Evolutionary conservation across 2,329 filamentous ascomycete species (phyloP).

Genomic region (Epichloe scottii): DNA sequence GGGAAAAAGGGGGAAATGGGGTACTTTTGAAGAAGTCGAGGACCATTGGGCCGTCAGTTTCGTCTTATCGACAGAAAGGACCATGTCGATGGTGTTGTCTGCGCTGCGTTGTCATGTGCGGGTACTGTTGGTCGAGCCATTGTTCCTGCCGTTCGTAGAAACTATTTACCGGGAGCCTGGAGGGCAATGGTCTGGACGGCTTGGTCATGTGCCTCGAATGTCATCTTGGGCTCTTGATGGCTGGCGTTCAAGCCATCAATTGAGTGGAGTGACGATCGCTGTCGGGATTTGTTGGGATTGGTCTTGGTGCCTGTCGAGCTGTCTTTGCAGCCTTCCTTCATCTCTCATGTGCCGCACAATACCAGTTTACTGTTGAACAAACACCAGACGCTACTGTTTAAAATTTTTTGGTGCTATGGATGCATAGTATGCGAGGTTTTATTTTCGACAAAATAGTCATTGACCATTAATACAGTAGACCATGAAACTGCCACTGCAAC

Average conservation of each 20-base stretch:
- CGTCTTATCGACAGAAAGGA: too few relatives aligned
- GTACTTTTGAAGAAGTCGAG: neutral
- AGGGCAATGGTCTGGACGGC: constrained; percentile 31
- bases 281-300: neutral
- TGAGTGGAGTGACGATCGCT: neutral
- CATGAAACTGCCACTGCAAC: neutral
- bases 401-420: neutral
- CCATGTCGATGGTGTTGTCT: too few relatives aligned
- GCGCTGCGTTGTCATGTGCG: constrained; percentile 24
- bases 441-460: neutral
- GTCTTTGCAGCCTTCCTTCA: too few relatives aligned
- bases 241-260: neutral
- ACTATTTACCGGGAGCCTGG: constrained; percentile 26
- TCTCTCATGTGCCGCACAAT: too few relatives aligned
- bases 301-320: too few relatives aligned
- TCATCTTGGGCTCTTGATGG: neutral
- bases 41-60: neutral
- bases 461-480: neutral
- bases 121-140: constrained; percentile 68
- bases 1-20: too few relatives aligned
- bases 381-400: too few relatives aligned
- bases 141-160: constrained; percentile 35
- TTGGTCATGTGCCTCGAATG: constrained; percentile 28
- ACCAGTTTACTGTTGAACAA: too few relatives aligned
- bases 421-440: neutral